Base-by-base conservation (phyloP, 306 rosid genomes). In the Datisca glomerata region DNA sequence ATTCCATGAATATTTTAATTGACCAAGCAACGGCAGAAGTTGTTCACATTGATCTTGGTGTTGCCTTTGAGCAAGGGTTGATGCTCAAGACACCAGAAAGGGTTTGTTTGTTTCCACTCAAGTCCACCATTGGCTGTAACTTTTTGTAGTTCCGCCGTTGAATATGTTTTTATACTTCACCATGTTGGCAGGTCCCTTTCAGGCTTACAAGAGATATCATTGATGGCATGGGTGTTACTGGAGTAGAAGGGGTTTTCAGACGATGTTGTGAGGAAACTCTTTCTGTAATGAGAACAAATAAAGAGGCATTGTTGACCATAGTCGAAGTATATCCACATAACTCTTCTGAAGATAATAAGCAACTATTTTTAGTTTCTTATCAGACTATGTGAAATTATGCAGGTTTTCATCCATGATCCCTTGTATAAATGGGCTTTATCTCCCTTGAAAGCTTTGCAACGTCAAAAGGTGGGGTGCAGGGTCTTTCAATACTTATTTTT, bases 351-450 rank as follows among this genome's bases (percentile, higher is more conserved):
- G n/a, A n/a, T n/a, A n/a, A n/a, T n/a, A n/a, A n/a, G n/a, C n/a
- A n/a, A n/a, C n/a, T n/a, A n/a, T n/a, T n/a, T n/a, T n/a, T n/a
- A n/a, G n/a, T n/a, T n/a, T n/a, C n/a, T n/a, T n/a, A n/a, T n/a
- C n/a, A n/a, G n/a, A n/a, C n/a, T n/a, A n/a, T n/a, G n/a, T n/a
- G n/a, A n/a, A n/a, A n/a, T n/a, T 45, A 10, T 72, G 46, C 66
- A 87, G 94, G 97, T 87, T 61, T 83, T 87, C 59, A 87, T 87
- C 64, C 94, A 83, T 10, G 97, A 87, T 76, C 97, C 97, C 24
- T 82, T 87, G 12, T 83, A 83, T 56, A 87, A 83, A 67, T 79
- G 97, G 94, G 97, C 97, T 57, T 58, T 87, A 53, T 87, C 94
- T 43, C 97, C 97, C 57, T 67, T 79, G 60, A 82, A 83, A 65